Conservation (phyloP, 2,329 filamentous ascomycete species). For the Curvularia eragrostidis region DNA sequence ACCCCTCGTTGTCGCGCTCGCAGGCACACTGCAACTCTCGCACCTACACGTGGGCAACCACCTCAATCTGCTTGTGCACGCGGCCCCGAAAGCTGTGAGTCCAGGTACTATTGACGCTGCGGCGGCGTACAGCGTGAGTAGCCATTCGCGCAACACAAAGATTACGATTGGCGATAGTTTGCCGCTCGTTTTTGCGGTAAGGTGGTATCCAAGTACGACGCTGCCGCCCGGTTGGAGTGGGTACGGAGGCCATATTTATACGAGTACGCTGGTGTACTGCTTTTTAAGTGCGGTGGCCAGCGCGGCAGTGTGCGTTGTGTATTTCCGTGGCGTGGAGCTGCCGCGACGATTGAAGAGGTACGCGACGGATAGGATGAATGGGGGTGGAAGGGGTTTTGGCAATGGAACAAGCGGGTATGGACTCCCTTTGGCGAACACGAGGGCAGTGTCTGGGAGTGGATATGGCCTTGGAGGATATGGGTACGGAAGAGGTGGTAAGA, state of each 20-base stretch:
- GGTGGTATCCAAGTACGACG: constrained; percentile 82
- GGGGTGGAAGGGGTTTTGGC: constrained; percentile 49
- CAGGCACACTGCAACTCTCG: constrained; percentile 84
- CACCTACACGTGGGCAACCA: constrained; percentile 87
- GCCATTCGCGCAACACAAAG: constrained; percentile 62
- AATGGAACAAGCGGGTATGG: constrained; percentile 40
- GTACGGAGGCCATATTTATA: constrained; percentile 59
- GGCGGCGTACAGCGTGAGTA: constrained; percentile 83
- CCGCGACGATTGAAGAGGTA: constrained; percentile 62
- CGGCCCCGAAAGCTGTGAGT: constrained; percentile 60
- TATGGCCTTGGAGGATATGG: constrained; percentile 53
- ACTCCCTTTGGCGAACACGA: constrained; percentile 37
- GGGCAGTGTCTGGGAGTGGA: constrained; percentile 48
- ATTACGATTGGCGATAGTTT: constrained; percentile 88
- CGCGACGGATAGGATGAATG: constrained; percentile 60
- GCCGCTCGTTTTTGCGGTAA: constrained; percentile 77
- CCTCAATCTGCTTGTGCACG: constrained; percentile 84
- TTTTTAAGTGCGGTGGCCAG: constrained; percentile 56
- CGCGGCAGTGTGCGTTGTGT: constrained; percentile 60
- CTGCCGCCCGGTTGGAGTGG: constrained; percentile 66
- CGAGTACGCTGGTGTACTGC: constrained; percentile 59
- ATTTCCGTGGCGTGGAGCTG: constrained; percentile 61
- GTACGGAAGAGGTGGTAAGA: constrained; percentile 53
- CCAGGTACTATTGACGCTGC: constrained; percentile 84
- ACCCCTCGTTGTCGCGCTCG: constrained; percentile 85